phyloP scores from a whole-genome alignment of 768 basidiomycete species.

The Lactarius tabidus region DNA sequence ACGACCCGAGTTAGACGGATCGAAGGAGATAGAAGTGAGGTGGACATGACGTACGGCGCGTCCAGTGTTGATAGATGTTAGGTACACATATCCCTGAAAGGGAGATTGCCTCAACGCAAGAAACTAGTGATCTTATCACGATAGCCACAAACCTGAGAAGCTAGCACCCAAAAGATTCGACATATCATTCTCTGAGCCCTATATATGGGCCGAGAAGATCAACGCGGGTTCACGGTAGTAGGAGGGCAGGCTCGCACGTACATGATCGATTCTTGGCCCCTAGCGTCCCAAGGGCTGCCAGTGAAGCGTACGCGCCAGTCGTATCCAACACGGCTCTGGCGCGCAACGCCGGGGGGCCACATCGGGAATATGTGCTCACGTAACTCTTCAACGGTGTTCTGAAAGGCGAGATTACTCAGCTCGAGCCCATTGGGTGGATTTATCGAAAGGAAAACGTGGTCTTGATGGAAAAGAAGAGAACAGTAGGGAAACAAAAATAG shows the following conservation, averaged over 20 bases:
- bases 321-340: conserved; percentile 41
- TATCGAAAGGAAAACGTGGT: conserved; percentile 71
- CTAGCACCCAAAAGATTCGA: conserved; percentile 56
- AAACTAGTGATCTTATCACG: conserved; percentile 21
- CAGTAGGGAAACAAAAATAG: neutral
- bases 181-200: conserved; percentile 62
- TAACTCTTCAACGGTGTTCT: conserved; percentile 57
- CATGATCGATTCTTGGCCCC: conserved; percentile 51
- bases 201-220: neutral
- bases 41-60: conserved; percentile 41
- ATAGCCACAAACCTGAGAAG: conserved; percentile 44
- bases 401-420: conserved; percentile 42
- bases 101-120: conserved; percentile 7
- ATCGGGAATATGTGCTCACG: conserved; percentile 51
- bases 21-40: conserved; percentile 18
- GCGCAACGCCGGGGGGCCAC: conserved; percentile 64
- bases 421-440: conserved; percentile 60
- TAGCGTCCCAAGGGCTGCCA: conserved; percentile 64
- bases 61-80: conserved; percentile 50
- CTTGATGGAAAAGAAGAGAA: conserved; percentile 35
- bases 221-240: neutral
- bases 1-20: conserved; percentile 1
- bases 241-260: conserved; percentile 32
- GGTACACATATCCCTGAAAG: conserved; percentile 63
- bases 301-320: conserved; percentile 63